Base-by-base conservation (phyloP, 2,329 filamentous ascomycete species). In the Drechslerella dactyloides region DNA sequence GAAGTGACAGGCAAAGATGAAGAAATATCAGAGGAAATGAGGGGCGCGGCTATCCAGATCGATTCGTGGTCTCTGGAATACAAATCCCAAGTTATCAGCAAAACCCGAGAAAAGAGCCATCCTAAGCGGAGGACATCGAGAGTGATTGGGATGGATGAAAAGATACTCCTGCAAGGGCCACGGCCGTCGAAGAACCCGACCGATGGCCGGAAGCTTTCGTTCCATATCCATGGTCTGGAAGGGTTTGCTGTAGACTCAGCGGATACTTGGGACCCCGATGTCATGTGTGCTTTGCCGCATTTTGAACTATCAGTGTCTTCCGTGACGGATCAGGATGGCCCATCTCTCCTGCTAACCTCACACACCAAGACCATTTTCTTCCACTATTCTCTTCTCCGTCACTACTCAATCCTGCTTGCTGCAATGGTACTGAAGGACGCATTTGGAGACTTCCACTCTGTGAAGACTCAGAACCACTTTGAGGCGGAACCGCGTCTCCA, bases 11-110 rank as follows among this genome's bases (percentile, higher is more conserved):
- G 94, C 1, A 83, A 94, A 21, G 96, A 99, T 77, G 84, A 88
- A 53, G 86, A 88, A 19, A 91, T 97, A 35, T 96, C 93, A 0
- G 85, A 88, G 50, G 87, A 93, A 63, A 89, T 89, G 13, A 86
- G 91, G 21, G 94, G 94, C 17, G 84, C 96, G 44, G 91, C 91
- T 0, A 78, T 99, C 15, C 93, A 97, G 77, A 82, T 97, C 50
- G 91, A 96, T 75, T 90, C 88, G 0, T 94, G 93, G 86, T 90
- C 89, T 0, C 87, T 90, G 2, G 92, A 97, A 76, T 99, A 99
- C 79, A 89, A 89, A 74, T 90, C 90, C 2, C 90, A 94, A 75
- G 89, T 89, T 74, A 82, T 88, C 6, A 90, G 93, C 62, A 83
- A 85, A 0, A 78, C 85, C 4, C 84, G 86, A 54, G 66, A 70